Evolutionary conservation across 257 asterid species (phyloP), one percentile per base, ranked within the genome.

Genomic region (Salvia miltiorrhiza): DNA sequence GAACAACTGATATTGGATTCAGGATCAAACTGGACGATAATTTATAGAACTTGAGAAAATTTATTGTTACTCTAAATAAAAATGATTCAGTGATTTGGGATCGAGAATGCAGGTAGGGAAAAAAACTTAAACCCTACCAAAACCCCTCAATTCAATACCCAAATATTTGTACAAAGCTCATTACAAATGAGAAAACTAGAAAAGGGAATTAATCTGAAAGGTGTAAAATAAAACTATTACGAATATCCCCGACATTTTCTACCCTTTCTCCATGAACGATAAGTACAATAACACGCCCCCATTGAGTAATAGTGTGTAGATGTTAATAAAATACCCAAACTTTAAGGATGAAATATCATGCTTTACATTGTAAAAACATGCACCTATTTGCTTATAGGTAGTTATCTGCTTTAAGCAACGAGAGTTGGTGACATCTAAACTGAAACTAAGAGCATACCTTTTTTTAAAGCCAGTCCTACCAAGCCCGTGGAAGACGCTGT

Each of bases 391-490:
- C 13, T 54, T 58, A 55, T 66, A 67, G 30, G 57, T 35, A 58
- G 30, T 26, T 53, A 55, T 4, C 64, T 44, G 19, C 56, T 64
- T 39, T 30, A 17, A 79, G 66, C n/a, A 74, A 63, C 10, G 21
- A 68, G 4, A 62, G 63, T 33, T 16, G 63, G 26, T 8, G 21
- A 30, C n/a, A 63, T 61, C 28, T 5, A 19, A 37, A 62, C 37
- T 47, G 43, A 63, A 58, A 63, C 4, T 30, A 62, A 70, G 65
- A 43, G 16, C 44, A 50, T 81, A 90, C 99, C 99, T 85, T 93
- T 76, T 90, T 89, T 70, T n/a, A n/a, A n/a, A n/a, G n/a, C n/a
- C n/a, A n/a, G n/a, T n/a, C n/a, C n/a, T n/a, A n/a, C n/a, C n/a
- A n/a, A n/a, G n/a, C n/a, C n/a, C n/a, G n/a, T n/a, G n/a, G n/a